Evolutionary conservation across 1,284 basidiomycete species (phyloP).

Genomic region (Ceratobasidium sp.): DNA sequence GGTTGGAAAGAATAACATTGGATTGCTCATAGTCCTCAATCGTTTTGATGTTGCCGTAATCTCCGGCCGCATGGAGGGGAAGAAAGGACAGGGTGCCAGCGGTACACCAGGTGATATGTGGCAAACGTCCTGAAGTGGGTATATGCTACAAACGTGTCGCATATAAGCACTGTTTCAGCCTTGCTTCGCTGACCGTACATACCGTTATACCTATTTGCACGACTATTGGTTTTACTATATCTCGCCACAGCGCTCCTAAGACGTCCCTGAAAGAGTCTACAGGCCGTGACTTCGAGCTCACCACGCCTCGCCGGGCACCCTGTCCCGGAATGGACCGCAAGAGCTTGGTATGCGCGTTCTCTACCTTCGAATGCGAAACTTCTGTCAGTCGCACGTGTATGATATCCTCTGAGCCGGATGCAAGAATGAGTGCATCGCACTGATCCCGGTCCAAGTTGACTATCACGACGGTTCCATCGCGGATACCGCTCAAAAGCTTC

Average conservation of each 20-base stretch:
- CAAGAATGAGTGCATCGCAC: conserved; percentile 3
- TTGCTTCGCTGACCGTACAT: not conserved
- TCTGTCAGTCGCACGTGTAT: not conserved
- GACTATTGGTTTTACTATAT: not conserved
- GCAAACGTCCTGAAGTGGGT: not conserved
- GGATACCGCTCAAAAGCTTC: not conserved
- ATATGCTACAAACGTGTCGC: not conserved
- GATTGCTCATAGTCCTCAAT: too few species aligned
- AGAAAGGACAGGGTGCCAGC: not conserved
- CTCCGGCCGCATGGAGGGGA: conserved; percentile 3
- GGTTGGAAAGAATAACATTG: not conserved
- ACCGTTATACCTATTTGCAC: not conserved
- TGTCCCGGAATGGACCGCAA: too few species aligned
- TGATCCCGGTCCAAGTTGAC: not conserved
- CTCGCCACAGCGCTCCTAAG: not conserved
- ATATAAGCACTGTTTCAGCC: not conserved
- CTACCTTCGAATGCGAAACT: not conserved
- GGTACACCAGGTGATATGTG: conserved; percentile 10
- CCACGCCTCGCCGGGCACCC: too few species aligned
- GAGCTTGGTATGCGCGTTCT: not conserved
- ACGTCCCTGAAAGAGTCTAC: too few species aligned
- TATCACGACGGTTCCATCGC: not conserved
- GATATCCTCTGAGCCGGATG: too few species aligned
- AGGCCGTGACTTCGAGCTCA: not conserved
- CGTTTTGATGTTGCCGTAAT: not conserved